A percentile compares a stretch with the other conserved stretches of the same genome.
Evolutionary conservation across 768 basidiomycete species (phyloP).

Genomic region (Kwoniella pini): DNA sequence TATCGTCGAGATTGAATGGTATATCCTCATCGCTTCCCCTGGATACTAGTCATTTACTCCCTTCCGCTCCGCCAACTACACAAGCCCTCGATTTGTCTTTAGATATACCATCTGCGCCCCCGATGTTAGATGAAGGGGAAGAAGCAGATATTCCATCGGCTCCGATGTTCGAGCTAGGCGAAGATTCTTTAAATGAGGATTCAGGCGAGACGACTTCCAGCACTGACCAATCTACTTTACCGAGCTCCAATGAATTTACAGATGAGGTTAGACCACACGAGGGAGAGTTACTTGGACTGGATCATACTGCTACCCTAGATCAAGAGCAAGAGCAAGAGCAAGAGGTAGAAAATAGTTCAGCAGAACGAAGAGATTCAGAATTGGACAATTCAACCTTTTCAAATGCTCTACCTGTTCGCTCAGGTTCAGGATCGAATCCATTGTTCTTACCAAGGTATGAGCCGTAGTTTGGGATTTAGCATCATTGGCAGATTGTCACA

Average conservation of each 20-base stretch:
- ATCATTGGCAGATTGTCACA: no score
- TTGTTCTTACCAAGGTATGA: constrained; percentile 23
- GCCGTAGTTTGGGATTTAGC: no score
- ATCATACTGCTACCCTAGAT: no score
- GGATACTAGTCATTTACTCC: constrained; percentile 6
- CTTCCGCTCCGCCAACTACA: constrained; percentile 8
- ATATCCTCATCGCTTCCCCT: neutral
- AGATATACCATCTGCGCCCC: constrained; percentile 35
- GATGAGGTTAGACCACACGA: no score
- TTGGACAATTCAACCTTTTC: neutral
- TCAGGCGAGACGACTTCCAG: no score
- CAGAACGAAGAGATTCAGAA: neutral
- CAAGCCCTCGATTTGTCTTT: neutral
- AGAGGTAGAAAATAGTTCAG: no score
- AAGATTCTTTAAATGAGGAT: no score
- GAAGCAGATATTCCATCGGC: constrained; percentile 9
- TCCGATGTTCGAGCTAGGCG: constrained; percentile 13
- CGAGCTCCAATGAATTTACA: no score
- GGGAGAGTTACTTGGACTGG: no score
- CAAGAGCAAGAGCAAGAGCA: no score
- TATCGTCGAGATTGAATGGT: neutral
- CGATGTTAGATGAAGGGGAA: constrained; percentile 24
- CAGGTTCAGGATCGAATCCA: constrained; percentile 5
- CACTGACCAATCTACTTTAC: no score
- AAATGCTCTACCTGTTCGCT: constrained; percentile 2